Evolutionary conservation across 768 basidiomycete species (phyloP), one percentile per base, ranked within the genome.

Genomic region (Dendrothele bispora): DNA sequence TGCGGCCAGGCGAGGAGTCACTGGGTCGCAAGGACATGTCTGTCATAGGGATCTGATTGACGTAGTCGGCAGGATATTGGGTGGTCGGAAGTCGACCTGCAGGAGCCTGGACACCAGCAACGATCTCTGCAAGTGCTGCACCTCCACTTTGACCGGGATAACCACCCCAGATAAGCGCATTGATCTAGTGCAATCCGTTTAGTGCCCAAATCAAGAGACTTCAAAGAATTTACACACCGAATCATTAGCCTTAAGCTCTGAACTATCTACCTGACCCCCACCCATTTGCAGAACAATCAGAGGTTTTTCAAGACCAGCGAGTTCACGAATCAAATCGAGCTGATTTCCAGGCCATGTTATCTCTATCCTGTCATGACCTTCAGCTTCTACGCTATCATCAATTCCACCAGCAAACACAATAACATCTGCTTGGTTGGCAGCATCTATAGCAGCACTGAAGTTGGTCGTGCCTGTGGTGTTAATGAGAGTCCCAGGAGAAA

Each of bases 121-220:
- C 43, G 48, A 80, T 76, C 46, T 82, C 77, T 39, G 75, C 71
- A 20, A 82, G 48, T 2, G 80, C 80, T 6, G 71, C 67, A 21
- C 80, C 81, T 2, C 78, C 80, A 51, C 72, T 75, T 53, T 80
- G 78, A 4, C 78, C 75, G 1, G 78, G 79, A 56, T 80, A 83
- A 4, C 80, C 80, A 14, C 66, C 80, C 79, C 79, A 82, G 11
- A 82, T 18, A 32, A 82, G 66, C 0, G 78, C 73, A 52, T 75
- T 78, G 34, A 82, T 73, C 78, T 79, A 30, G 26, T 18, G 22
- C 10, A 20, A n/a, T 12, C 4, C 7, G 10, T 7, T 49, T 12
- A 53, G 40, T 21, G 20, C 5, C n/a, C 6, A 36, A 18, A 35
- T 37, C 7, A 32, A 27, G 11, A 28, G 29, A 37, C n/a, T 15